These are phyloP conservation scores for Pseudomicrostroma phylloplanum DNA, from an alignment of 1,284 basidiomycete species.

Conservation along the genomic window DNA sequence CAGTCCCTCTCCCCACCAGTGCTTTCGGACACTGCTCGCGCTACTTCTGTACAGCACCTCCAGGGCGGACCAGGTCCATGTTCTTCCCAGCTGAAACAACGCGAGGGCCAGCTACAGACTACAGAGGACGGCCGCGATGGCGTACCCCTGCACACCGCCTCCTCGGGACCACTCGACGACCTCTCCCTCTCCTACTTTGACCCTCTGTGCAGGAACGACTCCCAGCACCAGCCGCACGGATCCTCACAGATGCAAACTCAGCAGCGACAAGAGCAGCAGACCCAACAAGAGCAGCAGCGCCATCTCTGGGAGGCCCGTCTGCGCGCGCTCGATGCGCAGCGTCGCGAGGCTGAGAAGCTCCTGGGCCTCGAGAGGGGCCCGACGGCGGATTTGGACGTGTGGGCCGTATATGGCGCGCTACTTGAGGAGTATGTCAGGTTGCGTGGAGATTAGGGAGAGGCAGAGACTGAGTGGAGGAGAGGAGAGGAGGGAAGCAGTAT, in stretches of 20 bases:
- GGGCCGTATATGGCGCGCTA: slow-evolving; percentile 11
- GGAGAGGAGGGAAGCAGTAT: too few relatives aligned
- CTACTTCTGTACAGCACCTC: too few relatives aligned
- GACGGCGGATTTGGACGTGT: slow-evolving; percentile 9
- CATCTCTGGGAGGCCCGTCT: neutral
- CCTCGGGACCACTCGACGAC: neutral
- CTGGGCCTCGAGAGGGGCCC: slow-evolving; percentile 1
- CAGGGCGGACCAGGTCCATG: neutral
- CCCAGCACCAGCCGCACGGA: neutral
- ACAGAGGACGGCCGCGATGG: neutral
- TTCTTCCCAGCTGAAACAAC: neutral
- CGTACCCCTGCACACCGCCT: neutral
- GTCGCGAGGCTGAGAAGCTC: neutral
- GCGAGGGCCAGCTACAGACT: neutral
- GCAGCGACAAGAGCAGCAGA: neutral
- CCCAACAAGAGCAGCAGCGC: neutral
- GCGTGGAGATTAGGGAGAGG: neutral
- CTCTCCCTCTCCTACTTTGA: neutral
- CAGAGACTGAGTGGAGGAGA: neutral
- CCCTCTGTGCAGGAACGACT: too few relatives aligned
- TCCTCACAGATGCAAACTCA: neutral
- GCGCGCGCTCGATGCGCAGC: neutral
- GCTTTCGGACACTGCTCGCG: too few relatives aligned
- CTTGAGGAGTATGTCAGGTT: slow-evolving; percentile 13
- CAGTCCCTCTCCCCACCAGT: too few relatives aligned